Evolutionary conservation across 768 basidiomycete species (phyloP).

Genomic region (Atractiella rhizophila): DNA sequence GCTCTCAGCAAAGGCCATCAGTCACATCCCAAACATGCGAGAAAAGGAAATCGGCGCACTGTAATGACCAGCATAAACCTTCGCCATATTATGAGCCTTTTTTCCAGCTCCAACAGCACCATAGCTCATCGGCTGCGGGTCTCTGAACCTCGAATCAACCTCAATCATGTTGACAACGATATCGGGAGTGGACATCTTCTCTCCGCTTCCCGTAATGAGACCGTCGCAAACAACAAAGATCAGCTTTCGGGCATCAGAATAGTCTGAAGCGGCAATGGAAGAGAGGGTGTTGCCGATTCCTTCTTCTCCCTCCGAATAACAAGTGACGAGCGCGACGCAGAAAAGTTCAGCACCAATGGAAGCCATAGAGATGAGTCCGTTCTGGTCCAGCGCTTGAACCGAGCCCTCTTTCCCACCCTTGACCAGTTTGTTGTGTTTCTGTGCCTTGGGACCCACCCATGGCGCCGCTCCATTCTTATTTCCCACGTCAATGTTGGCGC

Average conservation of each 20-base stretch:
- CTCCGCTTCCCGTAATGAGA: conserved; percentile 93
- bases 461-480: conserved; percentile 80
- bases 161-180: conserved; percentile 78
- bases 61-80: conserved; percentile 99
- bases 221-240: conserved; percentile 89
- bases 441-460: conserved; percentile 37
- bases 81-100: conserved; percentile 75
- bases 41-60: conserved; percentile 31
- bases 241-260: conserved; percentile 75
- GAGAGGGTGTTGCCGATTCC: conserved; percentile 75
- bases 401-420: conserved; percentile 21
- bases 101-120: conserved; percentile 65
- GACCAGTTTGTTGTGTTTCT: conserved; percentile 16
- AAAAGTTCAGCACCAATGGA: conserved; percentile 90
- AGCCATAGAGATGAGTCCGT: conserved; percentile 52
- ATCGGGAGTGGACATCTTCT: conserved; percentile 86
- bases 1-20: conserved; percentile 20
- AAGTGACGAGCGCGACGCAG: conserved; percentile 82
- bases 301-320: conserved; percentile 91
- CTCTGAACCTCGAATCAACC: conserved; percentile 65
- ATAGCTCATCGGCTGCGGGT: conserved; percentile 84
- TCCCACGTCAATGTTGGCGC: conserved; percentile 79
- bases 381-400: conserved; percentile 32
- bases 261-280: conserved; percentile 67
- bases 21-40: neutral